Base-by-base conservation (phyloP, 768 basidiomycete genomes). In the Mycena epipterygia region DNA sequence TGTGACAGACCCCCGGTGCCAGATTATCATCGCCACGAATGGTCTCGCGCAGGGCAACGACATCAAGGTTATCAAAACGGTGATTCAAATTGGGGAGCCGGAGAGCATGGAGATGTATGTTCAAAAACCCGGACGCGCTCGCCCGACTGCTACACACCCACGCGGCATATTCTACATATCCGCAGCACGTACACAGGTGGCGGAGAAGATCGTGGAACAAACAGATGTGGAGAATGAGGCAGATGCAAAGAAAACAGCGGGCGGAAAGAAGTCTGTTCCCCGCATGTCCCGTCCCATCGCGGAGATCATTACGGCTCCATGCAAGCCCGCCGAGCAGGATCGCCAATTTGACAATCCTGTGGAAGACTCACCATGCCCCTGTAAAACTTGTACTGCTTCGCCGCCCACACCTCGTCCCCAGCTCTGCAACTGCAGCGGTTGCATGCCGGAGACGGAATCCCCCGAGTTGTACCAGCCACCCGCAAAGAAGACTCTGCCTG, bases 91-190 rank as follows among this genome's bases (percentile, higher is more conserved):
- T 14, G 60, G 60, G 2, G 60, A 61, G 46, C 46, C 60, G 3
- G 60, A 61, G 60, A 61, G 60, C 44, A 21, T 49, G 30, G 60
- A 59, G 12, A 61, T 61, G 44, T 61, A 52, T 9, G 49, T 63
- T 16, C 61, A 49, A 63, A 63, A 52, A 37, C 49, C 49, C 1
- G 46, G 61, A 0, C 49, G 37, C 19, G 49, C 48, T 13, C 49
- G 51, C 13, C 61, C 37, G 6, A 25, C 23, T 12, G 49, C 41
- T 16, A 21, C 25, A 14, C 23, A 48, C 33, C 61, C 61, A 2
- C 61, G 48, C 13, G 48, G 33, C 8, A 51, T 62, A 19, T 49
- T 62, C 37, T 63, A 63, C 29, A 52, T 52, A 12, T 63, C 49
- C 0, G 25, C 13, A 12, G 30, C 9, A 12, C 52, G 52, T 2